A percentile compares a stretch with the other conserved stretches of the same genome.
Evolutionary conservation across 805 yeast genomes (phyloP).

Genomic region (Metschnikowia borealis): DNA sequence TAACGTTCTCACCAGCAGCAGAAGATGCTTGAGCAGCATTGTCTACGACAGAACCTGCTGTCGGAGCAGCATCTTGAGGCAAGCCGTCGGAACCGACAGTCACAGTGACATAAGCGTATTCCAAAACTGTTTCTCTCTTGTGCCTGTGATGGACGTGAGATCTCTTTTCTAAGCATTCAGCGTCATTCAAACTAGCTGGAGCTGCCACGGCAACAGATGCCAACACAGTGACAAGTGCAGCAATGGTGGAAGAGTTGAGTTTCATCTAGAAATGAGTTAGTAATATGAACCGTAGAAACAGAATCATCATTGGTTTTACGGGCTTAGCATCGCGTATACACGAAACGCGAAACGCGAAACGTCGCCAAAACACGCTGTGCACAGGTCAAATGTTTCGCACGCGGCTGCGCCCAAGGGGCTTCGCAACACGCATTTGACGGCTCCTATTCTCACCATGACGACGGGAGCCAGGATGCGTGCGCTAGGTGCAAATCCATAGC

Average conservation of each 20-base stretch:
- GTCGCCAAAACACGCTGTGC: neutral
- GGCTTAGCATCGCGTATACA: neutral
- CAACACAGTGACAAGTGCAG: conserved; percentile 11
- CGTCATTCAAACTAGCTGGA: conserved; percentile 15
- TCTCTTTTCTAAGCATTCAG: conserved; percentile 16
- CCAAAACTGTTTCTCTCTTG: conserved; percentile 55
- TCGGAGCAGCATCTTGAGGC: conserved; percentile 21
- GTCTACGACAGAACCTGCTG: conserved; percentile 1
- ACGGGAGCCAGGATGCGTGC: neutral
- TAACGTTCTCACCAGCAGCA: conserved; percentile 16
- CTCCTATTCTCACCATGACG: neutral
- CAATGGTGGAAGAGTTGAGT: conserved; percentile 10
- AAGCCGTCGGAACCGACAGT: conserved; percentile 43
- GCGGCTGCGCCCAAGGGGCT: neutral
- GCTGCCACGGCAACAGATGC: conserved; percentile 15
- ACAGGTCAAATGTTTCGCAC: neutral
- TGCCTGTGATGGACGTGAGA: conserved; percentile 58
- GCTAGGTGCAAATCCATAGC: too few relatives aligned
- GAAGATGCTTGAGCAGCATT: conserved; percentile 6
- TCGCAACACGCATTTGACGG: neutral
- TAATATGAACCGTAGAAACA: neutral
- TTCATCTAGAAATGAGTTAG: conserved; percentile 13
- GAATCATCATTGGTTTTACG: neutral
- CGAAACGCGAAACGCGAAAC: conserved; percentile 3
- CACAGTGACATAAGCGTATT: conserved; percentile 40